These are phyloP conservation scores for Bretschneidera sinensis DNA, from an alignment of 345 rosid genomes.

Conservation along the genomic window DNA sequence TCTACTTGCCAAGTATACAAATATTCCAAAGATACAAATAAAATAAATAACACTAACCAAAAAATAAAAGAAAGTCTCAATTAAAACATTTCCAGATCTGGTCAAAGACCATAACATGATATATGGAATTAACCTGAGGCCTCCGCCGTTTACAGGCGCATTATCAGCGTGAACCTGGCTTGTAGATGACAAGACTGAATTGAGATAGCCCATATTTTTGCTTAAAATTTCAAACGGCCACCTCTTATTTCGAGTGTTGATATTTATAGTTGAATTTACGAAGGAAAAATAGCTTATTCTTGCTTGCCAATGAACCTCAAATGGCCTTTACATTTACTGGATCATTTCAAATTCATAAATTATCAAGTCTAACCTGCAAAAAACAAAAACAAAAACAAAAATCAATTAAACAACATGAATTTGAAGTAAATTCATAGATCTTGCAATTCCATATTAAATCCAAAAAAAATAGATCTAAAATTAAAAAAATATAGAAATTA, in stretches of 20 bases:
- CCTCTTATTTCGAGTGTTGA: constrained; percentile 9
- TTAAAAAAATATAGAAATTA: no score
- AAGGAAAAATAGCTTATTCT: constrained; percentile 3
- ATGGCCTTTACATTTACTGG: constrained; percentile 5
- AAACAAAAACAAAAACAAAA: constrained; percentile 9
- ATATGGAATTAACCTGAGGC: constrained; percentile 56
- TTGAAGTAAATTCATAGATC: constrained; percentile 11
- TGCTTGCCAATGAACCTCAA: background rate
- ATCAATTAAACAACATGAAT: background rate
- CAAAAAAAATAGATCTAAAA: background rate
- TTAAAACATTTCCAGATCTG: constrained; percentile 13
- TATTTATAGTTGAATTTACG: background rate
- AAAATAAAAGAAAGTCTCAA: background rate
- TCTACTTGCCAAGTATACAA: background rate
- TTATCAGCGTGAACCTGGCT: constrained; percentile 71
- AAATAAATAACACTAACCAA: background rate
- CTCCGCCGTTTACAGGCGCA: constrained; percentile 86
- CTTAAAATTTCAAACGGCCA: no score
- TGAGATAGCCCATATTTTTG: constrained; percentile 65
- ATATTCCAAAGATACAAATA: background rate
- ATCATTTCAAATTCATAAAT: constrained; percentile 17
- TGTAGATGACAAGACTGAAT: constrained; percentile 70
- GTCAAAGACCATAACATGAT: background rate
- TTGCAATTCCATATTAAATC: background rate
- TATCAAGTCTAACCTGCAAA: constrained; percentile 8